phyloP scores from a whole-genome alignment of 345 rosid genomes.

The Lepidium didymum region DNA sequence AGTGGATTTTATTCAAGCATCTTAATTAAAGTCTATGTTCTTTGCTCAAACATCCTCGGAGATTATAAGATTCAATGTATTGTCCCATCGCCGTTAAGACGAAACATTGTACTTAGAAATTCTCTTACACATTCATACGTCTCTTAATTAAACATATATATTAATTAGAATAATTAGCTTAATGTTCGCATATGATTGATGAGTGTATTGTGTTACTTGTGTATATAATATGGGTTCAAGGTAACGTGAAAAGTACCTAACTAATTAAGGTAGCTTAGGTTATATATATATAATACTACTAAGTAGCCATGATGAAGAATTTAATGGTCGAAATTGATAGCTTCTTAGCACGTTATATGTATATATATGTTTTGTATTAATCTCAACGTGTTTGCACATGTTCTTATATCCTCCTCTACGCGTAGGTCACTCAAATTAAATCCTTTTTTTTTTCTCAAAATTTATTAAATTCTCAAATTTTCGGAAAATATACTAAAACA shows the following conservation, averaged over 20 bases:
- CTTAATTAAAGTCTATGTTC: constrained; percentile 13
- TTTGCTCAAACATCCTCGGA: constrained; percentile 26
- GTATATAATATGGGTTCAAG: neutral
- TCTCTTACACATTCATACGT: neutral
- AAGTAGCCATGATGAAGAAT: constrained; percentile 16
- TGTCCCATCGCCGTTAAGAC: constrained; percentile 21
- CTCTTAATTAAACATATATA: neutral
- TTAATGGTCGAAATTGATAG: constrained; percentile 23
- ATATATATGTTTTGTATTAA: neutral
- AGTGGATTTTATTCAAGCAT: constrained; percentile 21
- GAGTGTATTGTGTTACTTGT: neutral
- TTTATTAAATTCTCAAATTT: neutral
- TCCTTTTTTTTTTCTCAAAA: neutral
- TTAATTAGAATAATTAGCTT: constrained; percentile 6
- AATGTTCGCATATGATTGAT: constrained; percentile 15
- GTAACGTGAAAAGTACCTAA: constrained; percentile 29
- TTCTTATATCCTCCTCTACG: constrained; percentile 18
- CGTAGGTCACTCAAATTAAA: neutral
- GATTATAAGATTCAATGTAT: constrained; percentile 24
- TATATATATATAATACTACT: neutral
- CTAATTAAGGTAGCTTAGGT: constrained; percentile 15
- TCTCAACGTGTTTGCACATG: constrained; percentile 31
- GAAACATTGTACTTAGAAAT: constrained; percentile 26
- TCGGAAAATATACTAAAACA: too few relatives aligned
- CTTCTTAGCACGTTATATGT: constrained; percentile 23